Evolutionary conservation across 306 rosid species (phyloP).

Genomic region (Trifolium repens): DNA sequence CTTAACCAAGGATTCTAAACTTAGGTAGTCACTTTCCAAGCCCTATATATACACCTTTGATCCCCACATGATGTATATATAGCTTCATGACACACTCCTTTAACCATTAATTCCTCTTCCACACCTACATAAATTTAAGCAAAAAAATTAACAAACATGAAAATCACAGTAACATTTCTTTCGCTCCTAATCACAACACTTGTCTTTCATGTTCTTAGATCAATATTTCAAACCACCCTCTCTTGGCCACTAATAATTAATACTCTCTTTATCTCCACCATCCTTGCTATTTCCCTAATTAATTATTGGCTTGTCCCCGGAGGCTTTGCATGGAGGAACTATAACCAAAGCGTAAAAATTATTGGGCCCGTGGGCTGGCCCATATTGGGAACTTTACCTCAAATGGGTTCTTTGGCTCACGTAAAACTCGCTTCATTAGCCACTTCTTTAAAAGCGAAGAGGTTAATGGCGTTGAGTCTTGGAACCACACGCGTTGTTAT

Average conservation of each 20-base stretch:
- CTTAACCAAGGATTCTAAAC: constrained; percentile 39
- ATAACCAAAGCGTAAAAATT: constrained; percentile 22
- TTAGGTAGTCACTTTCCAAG: constrained; percentile 28
- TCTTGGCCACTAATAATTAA: constrained; percentile 14
- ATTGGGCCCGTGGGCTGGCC: constrained; percentile 85
- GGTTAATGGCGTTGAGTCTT: constrained; percentile 75
- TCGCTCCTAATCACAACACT: constrained; percentile 19
- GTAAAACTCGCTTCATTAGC: constrained; percentile 64
- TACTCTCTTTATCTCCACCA: constrained; percentile 44
- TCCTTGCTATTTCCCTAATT: constrained; percentile 45
- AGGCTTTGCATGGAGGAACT: constrained; percentile 85
- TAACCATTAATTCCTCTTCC: not conserved
- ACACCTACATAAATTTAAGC: not conserved
- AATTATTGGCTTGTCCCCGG: constrained; percentile 70
- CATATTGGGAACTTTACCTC: constrained; percentile 64
- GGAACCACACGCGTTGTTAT: constrained; percentile 73
- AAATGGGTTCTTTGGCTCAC: constrained; percentile 71
- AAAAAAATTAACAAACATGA: constrained; percentile 41
- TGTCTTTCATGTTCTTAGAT: constrained; percentile 29
- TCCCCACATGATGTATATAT: constrained; percentile 37
- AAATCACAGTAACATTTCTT: constrained; percentile 39
- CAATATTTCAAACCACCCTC: constrained; percentile 31
- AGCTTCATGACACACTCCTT: constrained; percentile 46
- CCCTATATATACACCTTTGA: constrained; percentile 48
- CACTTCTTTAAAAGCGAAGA: constrained; percentile 48